Conservation (phyloP, 1,284 basidiomycete species). For the Fomitopsis betulina region DNA sequence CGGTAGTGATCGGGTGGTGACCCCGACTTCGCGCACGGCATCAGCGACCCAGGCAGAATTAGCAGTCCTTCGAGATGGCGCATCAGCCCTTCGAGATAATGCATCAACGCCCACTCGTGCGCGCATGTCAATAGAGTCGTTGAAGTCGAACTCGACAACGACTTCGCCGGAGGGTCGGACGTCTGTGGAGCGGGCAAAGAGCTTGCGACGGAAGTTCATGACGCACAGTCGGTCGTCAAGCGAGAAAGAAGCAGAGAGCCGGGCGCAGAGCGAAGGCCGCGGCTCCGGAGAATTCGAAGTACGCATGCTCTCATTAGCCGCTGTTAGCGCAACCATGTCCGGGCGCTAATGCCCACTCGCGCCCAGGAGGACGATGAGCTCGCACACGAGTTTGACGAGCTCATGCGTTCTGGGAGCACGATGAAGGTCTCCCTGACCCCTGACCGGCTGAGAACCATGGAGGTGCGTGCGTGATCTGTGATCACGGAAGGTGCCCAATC, state of each 20-base stretch:
- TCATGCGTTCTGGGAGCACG: slow-evolving; percentile 83
- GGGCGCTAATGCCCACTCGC: slow-evolving; percentile 7
- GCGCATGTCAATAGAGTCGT: slow-evolving; percentile 41
- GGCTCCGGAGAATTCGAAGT: slow-evolving; percentile 23
- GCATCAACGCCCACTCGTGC: slow-evolving; percentile 13
- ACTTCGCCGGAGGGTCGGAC: slow-evolving; percentile 34
- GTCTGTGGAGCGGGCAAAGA: slow-evolving; percentile 56
- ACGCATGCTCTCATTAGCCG: slow-evolving; percentile 2
- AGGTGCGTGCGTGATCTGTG: slow-evolving; percentile 67
- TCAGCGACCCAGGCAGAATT: slow-evolving; percentile 12
- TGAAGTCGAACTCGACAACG: slow-evolving; percentile 15
- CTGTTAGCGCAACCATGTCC: slow-evolving; percentile 2
- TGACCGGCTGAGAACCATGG: slow-evolving; percentile 85
- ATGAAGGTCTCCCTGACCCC: slow-evolving; percentile 96
- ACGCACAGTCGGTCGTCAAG: slow-evolving; percentile 27
- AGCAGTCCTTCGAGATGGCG: slow-evolving; percentile 7
- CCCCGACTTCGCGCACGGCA: slow-evolving; percentile 14
- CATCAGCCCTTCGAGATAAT: slow-evolving; percentile 9
- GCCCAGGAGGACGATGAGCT: slow-evolving; percentile 46
- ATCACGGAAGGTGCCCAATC: neutral
- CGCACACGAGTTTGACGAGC: slow-evolving; percentile 82
- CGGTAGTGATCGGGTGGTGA: slow-evolving; percentile 21
- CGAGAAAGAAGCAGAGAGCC: slow-evolving; percentile 32
- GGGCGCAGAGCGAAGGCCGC: slow-evolving; percentile 19
- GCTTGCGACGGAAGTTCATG: slow-evolving; percentile 49